These are phyloP conservation scores for Megacollybia marginata DNA, from an alignment of 768 basidiomycete genomes.

Conservation along the genomic window DNA sequence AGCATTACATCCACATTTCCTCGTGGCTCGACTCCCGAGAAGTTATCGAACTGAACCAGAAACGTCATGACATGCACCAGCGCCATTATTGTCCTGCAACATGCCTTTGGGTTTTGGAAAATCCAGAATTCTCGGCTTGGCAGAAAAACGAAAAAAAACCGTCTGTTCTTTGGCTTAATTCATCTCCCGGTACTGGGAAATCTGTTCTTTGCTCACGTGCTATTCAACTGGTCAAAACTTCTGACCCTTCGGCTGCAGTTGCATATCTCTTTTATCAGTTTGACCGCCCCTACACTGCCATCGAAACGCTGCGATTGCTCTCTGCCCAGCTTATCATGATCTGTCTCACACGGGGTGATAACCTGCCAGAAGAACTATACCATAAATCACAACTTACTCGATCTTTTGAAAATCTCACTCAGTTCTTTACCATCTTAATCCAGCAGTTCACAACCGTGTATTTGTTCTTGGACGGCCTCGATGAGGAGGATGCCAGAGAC, in stretches of 20 bases:
- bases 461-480: conserved; percentile 21
- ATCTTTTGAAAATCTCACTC: conserved; percentile 7
- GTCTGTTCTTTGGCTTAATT: conserved; percentile 12
- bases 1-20: conserved; percentile 3
- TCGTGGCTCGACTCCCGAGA: conserved; percentile 8
- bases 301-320: conserved; percentile 11
- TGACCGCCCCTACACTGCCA: conserved; percentile 3
- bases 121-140: conserved; percentile 2
- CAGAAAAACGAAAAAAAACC: not conserved
- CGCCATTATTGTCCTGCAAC: conserved; percentile 1
- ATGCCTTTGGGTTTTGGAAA: conserved; percentile 6
- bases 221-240: conserved; percentile 4
- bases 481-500: conserved; percentile 13
- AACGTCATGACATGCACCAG: not conserved
- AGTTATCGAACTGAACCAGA: conserved; percentile 5
- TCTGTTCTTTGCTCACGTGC: conserved; percentile 12
- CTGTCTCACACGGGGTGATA: not conserved
- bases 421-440: conserved; percentile 10
- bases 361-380: conserved; percentile 4
- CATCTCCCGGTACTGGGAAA: conserved; percentile 14
- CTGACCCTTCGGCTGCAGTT: conserved; percentile 1
- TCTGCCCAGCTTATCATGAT: conserved; percentile 10
- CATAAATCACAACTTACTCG: conserved; percentile 2
- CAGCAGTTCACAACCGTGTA: conserved; percentile 7
- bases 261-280: conserved; percentile 16